Conservation (phyloP, 345 rosid genomes). For the Pistacia integerrima region DNA sequence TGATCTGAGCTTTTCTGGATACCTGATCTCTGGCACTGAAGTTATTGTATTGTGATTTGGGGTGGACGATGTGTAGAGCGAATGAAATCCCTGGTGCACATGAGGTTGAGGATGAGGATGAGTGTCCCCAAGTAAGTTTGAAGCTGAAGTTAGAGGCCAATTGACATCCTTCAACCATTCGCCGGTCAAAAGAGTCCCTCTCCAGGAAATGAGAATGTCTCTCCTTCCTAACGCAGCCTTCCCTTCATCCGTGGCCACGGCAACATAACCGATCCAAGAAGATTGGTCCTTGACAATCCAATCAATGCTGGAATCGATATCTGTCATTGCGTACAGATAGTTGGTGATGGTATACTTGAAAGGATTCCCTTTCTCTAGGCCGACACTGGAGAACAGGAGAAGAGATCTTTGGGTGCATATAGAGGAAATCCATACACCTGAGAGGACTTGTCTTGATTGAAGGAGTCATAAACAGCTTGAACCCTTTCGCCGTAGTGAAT, state of each 20-base stretch:
- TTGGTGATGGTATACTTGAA: conserved; percentile 39
- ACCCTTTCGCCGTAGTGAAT: conserved; percentile 53
- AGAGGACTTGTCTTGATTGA: conserved; percentile 28
- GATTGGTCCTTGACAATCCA: conserved; percentile 22
- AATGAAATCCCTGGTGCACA: conserved; percentile 40
- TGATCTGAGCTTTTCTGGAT: no score
- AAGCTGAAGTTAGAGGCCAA: neutral
- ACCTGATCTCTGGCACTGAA: conserved; percentile 45
- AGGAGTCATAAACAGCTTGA: conserved; percentile 34
- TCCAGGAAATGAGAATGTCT: conserved; percentile 35
- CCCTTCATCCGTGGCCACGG: conserved; percentile 55
- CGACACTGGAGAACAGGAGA: conserved; percentile 26
- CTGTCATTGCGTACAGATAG: conserved; percentile 35
- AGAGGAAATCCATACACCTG: conserved; percentile 34
- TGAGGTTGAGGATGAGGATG: neutral
- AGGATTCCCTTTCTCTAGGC: conserved; percentile 39
- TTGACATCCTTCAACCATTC: neutral
- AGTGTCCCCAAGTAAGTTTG: conserved; percentile 18
- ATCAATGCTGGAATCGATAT: neutral
- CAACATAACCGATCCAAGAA: conserved; percentile 47
- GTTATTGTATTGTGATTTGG: conserved; percentile 9
- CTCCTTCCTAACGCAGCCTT: conserved; percentile 34
- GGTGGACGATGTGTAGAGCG: conserved; percentile 20
- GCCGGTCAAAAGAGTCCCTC: conserved; percentile 18
- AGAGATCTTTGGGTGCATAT: conserved; percentile 22